These are phyloP conservation scores for Kregervanrija delftensis DNA, from an alignment of 805 yeast genomes.

Conservation along the genomic window DNA sequence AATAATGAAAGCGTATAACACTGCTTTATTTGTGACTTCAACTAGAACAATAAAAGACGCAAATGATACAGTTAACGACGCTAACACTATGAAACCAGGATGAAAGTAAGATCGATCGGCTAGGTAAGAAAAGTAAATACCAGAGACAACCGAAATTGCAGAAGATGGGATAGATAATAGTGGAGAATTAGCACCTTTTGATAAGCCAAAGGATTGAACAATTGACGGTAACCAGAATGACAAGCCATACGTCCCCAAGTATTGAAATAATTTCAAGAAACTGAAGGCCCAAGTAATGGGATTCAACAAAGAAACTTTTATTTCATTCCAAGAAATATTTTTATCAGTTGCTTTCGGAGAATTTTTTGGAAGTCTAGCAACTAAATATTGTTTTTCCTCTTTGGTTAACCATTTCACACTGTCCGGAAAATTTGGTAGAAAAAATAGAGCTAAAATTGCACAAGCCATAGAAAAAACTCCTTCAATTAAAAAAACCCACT, in stretches of 20 bases:
- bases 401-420: slow-evolving; percentile 37
- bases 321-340: too few species aligned
- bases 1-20: slow-evolving; percentile 14
- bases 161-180: too few species aligned
- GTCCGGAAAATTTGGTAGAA: slow-evolving; percentile 50
- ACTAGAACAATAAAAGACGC: slow-evolving; percentile 6
- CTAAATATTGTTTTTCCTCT: slow-evolving; percentile 33
- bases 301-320: too few species aligned
- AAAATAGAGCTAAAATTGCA: slow-evolving; percentile 26
- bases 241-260: too few species aligned
- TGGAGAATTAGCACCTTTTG: too few species aligned
- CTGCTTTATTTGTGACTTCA: slow-evolving; percentile 5
- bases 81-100: not conserved
- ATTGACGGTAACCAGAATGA: too few species aligned
- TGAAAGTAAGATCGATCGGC: too few species aligned
- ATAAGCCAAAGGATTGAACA: too few species aligned
- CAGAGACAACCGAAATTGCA: too few species aligned
- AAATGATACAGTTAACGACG: not conserved
- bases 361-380: slow-evolving; percentile 29
- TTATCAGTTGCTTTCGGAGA: slow-evolving; percentile 15
- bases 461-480: slow-evolving; percentile 44
- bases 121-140: too few species aligned
- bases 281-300: too few species aligned
- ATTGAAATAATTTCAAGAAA: too few species aligned
- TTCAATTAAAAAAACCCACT: slow-evolving; percentile 39